Evolutionary conservation across 805 yeast species (phyloP), one percentile per base, ranked within the genome.

Genomic region (Saccharomycopsis amapae): DNA sequence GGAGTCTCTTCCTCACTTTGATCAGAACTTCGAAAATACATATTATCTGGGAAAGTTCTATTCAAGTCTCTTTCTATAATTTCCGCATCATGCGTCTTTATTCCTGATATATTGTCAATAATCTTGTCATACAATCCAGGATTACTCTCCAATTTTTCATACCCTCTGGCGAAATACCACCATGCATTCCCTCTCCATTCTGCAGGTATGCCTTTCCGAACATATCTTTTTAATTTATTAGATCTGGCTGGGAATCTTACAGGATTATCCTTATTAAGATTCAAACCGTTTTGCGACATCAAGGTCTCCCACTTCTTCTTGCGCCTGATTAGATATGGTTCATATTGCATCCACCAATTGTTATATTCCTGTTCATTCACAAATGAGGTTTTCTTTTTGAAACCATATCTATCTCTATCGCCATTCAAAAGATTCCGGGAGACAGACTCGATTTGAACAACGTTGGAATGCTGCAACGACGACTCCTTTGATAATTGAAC

Each of bases 121-220:
- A 90, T 69, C 49, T 70, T 67, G 38, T 79, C 85, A 61, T 89
- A 93, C 2, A 85, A 72, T 1, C 95, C 96, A 13, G 66, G 67
- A 58, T 89, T 78, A 33, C 78, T 76, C 53, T 74, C 78, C 46
- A 87, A 63, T 53, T 72, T 73, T 44, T 85, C 93, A 45, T 79
- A 73, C 2, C 97, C 98, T 22, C 80, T 79, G 6, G 95, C 95
- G 62, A 85, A 90, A 67, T 79, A 81, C 72, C 93, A 90, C 98
- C 98, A 90, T 0, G 97, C 96, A 53, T 77, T 76, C 1, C 98
- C 98, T 54, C 98, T 69, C 97, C 96, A 90, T 59, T 87, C 96
- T 0, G 96, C 89, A 0, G 98, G 97, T 9, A 90, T 81, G 10
- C 98, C 98, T 60, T 85, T 85, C 46, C 97, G 73, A 10, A 93